Conservation (phyloP, 495 filamentous ascomycete species). For the Lepidopterella palustris region DNA sequence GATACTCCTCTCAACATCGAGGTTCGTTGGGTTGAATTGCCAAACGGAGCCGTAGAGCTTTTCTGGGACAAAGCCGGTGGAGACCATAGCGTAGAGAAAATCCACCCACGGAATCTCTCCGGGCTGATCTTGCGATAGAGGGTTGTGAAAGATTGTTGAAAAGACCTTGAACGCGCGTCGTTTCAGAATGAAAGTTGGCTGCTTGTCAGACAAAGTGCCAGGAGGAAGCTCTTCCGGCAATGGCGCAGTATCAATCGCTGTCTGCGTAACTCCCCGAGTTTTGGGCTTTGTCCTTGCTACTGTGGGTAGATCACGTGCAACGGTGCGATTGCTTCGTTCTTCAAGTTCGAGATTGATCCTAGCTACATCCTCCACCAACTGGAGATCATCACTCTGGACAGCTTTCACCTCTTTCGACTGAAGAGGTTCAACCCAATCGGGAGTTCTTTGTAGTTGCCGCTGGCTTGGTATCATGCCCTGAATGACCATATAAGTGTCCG, state of each 20-base stretch:
- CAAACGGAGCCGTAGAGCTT: conserved; percentile 51
- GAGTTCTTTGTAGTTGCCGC: conserved; percentile 42
- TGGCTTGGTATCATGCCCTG: neutral
- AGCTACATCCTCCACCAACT: conserved; percentile 15
- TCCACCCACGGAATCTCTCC: conserved; percentile 48
- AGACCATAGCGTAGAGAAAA: conserved; percentile 47
- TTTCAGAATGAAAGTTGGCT: conserved; percentile 36
- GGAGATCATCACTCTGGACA: neutral
- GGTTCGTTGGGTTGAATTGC: conserved; percentile 42
- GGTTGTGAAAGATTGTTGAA: conserved; percentile 40
- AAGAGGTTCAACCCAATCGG: conserved; percentile 43
- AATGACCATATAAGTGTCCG: too few species aligned
- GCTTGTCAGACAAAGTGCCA: neutral
- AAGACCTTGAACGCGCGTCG: conserved; percentile 45
- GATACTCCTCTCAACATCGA: conserved; percentile 43
- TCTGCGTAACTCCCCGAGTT: conserved; percentile 34
- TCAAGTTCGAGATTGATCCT: conserved; percentile 26
- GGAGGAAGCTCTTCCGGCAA: conserved; percentile 1
- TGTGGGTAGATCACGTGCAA: neutral
- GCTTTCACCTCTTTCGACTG: conserved; percentile 3
- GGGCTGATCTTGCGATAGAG: conserved; percentile 22
- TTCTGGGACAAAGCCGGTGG: conserved; percentile 41
- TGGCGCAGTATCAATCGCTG: neutral
- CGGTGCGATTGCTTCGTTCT: conserved; percentile 20
- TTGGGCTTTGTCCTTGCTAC: conserved; percentile 38